Base-by-base conservation (phyloP, 1,284 basidiomycete species). In the Sparassis latifolia region DNA sequence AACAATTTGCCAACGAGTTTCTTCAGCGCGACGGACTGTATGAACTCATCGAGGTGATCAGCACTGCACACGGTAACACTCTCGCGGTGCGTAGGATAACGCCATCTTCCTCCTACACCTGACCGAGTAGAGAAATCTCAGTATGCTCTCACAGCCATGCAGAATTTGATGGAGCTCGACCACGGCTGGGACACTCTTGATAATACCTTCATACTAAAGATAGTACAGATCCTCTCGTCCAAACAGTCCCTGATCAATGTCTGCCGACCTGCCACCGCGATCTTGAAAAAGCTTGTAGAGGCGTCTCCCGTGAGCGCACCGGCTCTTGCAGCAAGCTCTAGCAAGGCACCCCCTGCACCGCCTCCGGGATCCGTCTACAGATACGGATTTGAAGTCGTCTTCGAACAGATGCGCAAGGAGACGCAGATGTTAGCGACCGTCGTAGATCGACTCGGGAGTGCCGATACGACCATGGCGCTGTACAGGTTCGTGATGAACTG, bases 201-300 rank as follows among this genome's bases (percentile, higher is more conserved):
- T 56, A 75, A 82, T 47, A 66, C 66, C 10, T 92, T 96, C 66
- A 88, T 94, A 52, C 76, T 80, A 58, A 79, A 78, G 61, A 78
- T 97, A 41, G 90, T 96, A 29, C 78, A 84, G 57, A 88, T 95
- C 54, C 77, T 97, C 39, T 84, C 89, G 3, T 82, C 87, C 0
- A 72, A 85, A 12, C 75, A 79, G 47, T 83, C 87, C 41, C 79
- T 85, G n/a, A 84, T 95, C 73, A 99, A 99, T 58, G 89, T 98
- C 56, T 91, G 92, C 59, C 84, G 95, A n/a, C 95, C 95, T 9
- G 93, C 95, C 1, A 97, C 93, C n/a, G 86, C 89, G 42, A 94
- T 96, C 52, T 76, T 96, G 53, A 90, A 92, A 70, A 86, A 86
- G 58, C 78, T 95, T 20, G 89, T 94, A 29, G 87, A 90, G 62